Evolutionary conservation across 768 basidiomycete genomes (phyloP).

Genomic region (Calvatia gigantea): DNA sequence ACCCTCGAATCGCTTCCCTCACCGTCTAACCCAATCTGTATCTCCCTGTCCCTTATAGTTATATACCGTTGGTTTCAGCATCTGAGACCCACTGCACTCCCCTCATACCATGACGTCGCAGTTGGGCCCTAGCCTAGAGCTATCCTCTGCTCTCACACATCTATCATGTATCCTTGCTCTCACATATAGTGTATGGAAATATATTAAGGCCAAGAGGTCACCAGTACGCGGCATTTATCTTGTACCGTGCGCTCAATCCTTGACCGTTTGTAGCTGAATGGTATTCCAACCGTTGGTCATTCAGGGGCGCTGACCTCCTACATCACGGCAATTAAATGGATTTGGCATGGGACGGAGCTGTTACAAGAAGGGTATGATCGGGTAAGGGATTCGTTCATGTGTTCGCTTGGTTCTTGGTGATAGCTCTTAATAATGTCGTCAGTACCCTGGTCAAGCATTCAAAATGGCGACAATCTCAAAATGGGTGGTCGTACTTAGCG

Average conservation of each 20-base stretch:
- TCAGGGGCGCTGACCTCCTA: slow-evolving; percentile 21
- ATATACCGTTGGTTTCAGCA: no score
- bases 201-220: neutral
- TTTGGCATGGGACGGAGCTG: slow-evolving; percentile 19
- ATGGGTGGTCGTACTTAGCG: slow-evolving; percentile 30
- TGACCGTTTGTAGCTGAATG: neutral
- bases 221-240: neutral
- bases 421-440: no score
- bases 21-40: no score
- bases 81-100: neutral
- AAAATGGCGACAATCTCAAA: slow-evolving; percentile 20
- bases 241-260: neutral
- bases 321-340: slow-evolving; percentile 20
- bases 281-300: slow-evolving; percentile 22
- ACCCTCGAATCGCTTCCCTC: no score
- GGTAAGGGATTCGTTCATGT: slow-evolving; percentile 6
- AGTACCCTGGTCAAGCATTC: slow-evolving; percentile 23
- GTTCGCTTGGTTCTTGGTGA: neutral
- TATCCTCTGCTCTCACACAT: neutral
- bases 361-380: slow-evolving; percentile 23
- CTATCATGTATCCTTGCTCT: neutral
- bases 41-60: no score
- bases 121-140: neutral
- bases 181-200: neutral
- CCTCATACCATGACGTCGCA: neutral